phyloP scores from a whole-genome alignment of 345 rosid species.

The Kernera saxatilis region DNA sequence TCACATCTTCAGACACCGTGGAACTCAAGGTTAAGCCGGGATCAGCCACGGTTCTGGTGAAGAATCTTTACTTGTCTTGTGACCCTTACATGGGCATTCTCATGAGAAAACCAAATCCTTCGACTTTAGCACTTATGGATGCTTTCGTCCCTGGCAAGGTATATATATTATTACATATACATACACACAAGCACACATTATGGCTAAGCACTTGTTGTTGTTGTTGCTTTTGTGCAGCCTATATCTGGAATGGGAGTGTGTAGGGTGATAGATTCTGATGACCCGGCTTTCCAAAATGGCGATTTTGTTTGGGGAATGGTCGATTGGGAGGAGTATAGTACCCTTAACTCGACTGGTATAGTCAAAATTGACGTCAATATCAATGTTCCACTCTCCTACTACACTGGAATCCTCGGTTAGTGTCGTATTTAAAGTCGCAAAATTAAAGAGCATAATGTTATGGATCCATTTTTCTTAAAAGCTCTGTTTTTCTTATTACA shows the following conservation, averaged over 20 bases:
- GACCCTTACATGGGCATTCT: constrained; percentile 43
- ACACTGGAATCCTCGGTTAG: constrained; percentile 51
- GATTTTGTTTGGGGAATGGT: constrained; percentile 47
- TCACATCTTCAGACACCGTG: not conserved
- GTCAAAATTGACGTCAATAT: constrained; percentile 36
- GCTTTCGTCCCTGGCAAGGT: constrained; percentile 29
- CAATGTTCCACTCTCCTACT: constrained; percentile 51
- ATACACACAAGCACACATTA: not conserved
- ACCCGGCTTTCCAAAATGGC: constrained; percentile 35
- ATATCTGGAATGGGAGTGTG: constrained; percentile 46
- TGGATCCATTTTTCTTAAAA: too few relatives aligned
- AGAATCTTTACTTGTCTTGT: constrained; percentile 47
- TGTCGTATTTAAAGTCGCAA: too few relatives aligned
- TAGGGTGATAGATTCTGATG: constrained; percentile 42
- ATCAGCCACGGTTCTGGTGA: constrained; percentile 23
- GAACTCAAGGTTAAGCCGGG: constrained; percentile 25
- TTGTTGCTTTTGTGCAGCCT: constrained; percentile 34
- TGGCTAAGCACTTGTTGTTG: not conserved
- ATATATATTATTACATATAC: not conserved
- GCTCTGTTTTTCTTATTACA: not conserved
- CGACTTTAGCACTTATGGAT: not conserved
- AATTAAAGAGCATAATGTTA: too few relatives aligned
- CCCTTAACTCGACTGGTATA: constrained; percentile 1
- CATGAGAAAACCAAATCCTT: constrained; percentile 25
- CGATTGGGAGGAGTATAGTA: constrained; percentile 56